Conservation (phyloP, 2,329 filamentous ascomycete species). For the Fusarium brachygibbosum region DNA sequence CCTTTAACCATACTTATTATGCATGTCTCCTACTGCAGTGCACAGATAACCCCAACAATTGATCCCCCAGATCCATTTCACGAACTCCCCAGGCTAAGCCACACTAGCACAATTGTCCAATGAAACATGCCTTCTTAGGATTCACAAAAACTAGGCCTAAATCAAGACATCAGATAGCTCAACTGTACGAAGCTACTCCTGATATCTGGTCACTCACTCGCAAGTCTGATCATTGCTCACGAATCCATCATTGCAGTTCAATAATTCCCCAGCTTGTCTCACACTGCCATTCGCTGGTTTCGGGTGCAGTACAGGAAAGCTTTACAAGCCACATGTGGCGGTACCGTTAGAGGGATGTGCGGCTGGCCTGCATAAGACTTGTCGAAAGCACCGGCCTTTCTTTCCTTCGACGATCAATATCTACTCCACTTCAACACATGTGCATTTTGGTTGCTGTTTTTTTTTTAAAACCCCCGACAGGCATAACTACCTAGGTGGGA, state of each 20-base stretch:
- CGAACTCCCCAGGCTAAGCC: slow-evolving; percentile 37
- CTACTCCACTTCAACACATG: slow-evolving; percentile 40
- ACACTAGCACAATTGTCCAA: slow-evolving; percentile 32
- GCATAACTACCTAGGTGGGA: not conserved
- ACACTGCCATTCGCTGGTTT: slow-evolving; percentile 23
- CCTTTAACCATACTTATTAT: not conserved
- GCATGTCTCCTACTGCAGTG: not conserved
- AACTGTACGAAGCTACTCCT: not conserved
- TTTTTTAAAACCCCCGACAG: not conserved
- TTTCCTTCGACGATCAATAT: slow-evolving; percentile 25
- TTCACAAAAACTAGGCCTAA: not conserved
- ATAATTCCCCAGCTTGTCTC: not conserved
- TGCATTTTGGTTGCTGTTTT: slow-evolving; percentile 36
- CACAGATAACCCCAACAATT: not conserved
- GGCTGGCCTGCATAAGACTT: slow-evolving; percentile 11
- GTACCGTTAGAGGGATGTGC: slow-evolving; percentile 21
- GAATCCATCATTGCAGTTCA: not conserved
- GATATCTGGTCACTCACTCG: not conserved
- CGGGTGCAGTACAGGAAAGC: not conserved
- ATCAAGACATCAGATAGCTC: not conserved
- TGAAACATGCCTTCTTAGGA: slow-evolving; percentile 23
- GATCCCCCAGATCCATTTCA: slow-evolving; percentile 39
- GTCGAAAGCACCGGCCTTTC: slow-evolving; percentile 30
- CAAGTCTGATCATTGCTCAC: not conserved
- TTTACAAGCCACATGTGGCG: slow-evolving; percentile 37